phyloP scores from a whole-genome alignment of 2,329 filamentous ascomycete genomes.

The Fusarium chuoi region DNA sequence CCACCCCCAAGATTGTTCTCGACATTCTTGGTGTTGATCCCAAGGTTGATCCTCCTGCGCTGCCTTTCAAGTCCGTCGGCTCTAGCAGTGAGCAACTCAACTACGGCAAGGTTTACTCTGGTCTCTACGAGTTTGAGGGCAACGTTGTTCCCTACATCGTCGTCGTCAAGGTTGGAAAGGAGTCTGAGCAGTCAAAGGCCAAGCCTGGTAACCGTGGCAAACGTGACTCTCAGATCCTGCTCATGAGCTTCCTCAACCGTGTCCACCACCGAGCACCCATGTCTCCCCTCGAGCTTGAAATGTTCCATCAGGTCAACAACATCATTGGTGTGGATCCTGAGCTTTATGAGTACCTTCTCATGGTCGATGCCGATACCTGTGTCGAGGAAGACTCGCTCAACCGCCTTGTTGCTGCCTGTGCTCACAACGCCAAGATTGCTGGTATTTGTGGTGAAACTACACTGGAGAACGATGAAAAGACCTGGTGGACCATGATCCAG shows the following conservation, averaged over 20 bases:
- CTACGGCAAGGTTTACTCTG: conserved; percentile 98
- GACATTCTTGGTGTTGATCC: conserved; percentile 98
- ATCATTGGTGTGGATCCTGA: conserved; percentile 98
- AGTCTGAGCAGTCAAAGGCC: conserved; percentile 88
- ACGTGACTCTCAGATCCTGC: conserved; percentile 93
- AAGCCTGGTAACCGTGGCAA: conserved; percentile 99
- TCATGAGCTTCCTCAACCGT: conserved; percentile 98
- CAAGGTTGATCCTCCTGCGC: conserved; percentile 92
- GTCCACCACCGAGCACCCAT: conserved; percentile 95
- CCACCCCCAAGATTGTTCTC: conserved; percentile 96
- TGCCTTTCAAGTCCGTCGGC: conserved; percentile 94
- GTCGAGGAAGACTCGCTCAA: conserved; percentile 94
- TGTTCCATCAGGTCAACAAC: conserved; percentile 99
- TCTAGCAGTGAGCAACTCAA: conserved; percentile 92
- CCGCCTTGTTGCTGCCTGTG: conserved; percentile 89
- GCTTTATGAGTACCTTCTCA: conserved; percentile 95
- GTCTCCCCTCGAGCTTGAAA: conserved; percentile 95
- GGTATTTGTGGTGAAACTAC: conserved; percentile 98
- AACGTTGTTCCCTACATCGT: conserved; percentile 98
- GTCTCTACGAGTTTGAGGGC: conserved; percentile 96
- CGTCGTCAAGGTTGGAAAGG: conserved; percentile 96
- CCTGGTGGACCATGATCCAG: conserved; percentile 99
- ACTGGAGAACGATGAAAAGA: conserved; percentile 92
- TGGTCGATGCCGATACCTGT: conserved; percentile 97
- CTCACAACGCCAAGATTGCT: conserved; percentile 94